Conservation (phyloP, 2,329 filamentous ascomycete species). For the Plectosphaerella sp. region DNA sequence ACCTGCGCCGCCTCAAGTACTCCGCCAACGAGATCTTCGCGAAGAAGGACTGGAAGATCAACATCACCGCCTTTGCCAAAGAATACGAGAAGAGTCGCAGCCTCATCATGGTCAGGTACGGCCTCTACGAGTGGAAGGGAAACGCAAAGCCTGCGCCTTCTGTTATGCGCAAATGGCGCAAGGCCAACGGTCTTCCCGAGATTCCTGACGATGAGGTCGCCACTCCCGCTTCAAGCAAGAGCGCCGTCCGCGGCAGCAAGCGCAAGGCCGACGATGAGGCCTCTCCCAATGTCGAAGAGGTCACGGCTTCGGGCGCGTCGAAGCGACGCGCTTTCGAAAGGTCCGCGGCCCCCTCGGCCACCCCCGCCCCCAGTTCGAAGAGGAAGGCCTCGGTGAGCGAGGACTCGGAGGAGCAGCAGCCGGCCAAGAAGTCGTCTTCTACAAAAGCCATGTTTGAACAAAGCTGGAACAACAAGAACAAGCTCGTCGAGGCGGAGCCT, state of each 20-base stretch:
- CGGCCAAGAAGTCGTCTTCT: constrained; percentile 44
- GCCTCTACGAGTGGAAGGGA: constrained; percentile 57
- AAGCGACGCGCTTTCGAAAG: constrained; percentile 45
- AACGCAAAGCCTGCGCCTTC: constrained; percentile 56
- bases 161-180: constrained; percentile 54
- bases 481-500: too few relatives aligned
- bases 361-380: constrained; percentile 41
- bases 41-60: constrained; percentile 59
- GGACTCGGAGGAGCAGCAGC: constrained; percentile 41
- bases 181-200: constrained; percentile 49
- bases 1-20: constrained; percentile 57
- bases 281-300: constrained; percentile 28
- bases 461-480: constrained; percentile 44
- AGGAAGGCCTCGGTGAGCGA: constrained; percentile 43
- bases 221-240: constrained; percentile 26
- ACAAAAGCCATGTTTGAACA: constrained; percentile 54
- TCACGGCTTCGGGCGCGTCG: constrained; percentile 26
- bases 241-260: constrained; percentile 55
- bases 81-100: constrained; percentile 61
- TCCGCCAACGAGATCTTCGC: constrained; percentile 56
- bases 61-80: constrained; percentile 58
- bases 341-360: constrained; percentile 25
- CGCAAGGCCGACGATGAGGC: constrained; percentile 53
- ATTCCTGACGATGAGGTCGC: constrained; percentile 32
- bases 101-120: constrained; percentile 57